These are phyloP conservation scores for Dichotomocladium elegans DNA, from an alignment of 371 early-diverging fungal genomes.

Conservation along the genomic window DNA sequence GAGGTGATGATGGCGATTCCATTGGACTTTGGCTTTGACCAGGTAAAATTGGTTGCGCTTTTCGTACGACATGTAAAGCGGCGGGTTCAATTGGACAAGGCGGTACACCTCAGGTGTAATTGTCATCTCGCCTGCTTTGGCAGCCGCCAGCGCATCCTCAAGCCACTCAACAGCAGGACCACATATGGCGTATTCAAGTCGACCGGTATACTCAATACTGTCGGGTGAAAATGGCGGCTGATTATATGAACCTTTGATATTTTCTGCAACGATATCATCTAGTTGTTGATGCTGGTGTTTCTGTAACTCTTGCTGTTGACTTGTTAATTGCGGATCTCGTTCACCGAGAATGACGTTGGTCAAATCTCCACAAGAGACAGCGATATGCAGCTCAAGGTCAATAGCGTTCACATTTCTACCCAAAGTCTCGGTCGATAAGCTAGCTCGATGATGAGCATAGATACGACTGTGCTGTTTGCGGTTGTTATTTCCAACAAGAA, in stretches of 20 bases:
- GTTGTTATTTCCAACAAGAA: too few species aligned
- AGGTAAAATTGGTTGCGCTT: constrained; percentile 32
- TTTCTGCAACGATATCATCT: not conserved
- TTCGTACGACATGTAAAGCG: constrained; percentile 21
- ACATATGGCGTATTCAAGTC: constrained; percentile 52
- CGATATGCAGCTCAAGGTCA: constrained; percentile 50
- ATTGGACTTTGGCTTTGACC: constrained; percentile 10
- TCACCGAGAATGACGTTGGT: constrained; percentile 48
- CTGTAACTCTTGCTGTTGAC: not conserved
- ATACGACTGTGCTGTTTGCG: constrained; percentile 1
- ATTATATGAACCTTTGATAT: constrained; percentile 1
- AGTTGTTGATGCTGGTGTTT: not conserved
- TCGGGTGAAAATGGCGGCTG: too few species aligned
- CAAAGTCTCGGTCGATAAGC: constrained; percentile 12
- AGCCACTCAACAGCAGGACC: constrained; percentile 45
- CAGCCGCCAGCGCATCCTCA: constrained; percentile 40
- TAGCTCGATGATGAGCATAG: constrained; percentile 15
- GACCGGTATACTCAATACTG: constrained; percentile 17
- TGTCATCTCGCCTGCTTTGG: constrained; percentile 49
- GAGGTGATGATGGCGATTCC: not conserved
- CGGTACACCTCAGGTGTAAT: constrained; percentile 39
- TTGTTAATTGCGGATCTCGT: constrained; percentile 4
- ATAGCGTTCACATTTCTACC: constrained; percentile 10
- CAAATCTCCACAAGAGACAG: constrained; percentile 45
- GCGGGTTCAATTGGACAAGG: constrained; percentile 22